Evolutionary conservation across 306 rosid genomes (phyloP).

Genomic region (Pyrus bretschneideri): DNA sequence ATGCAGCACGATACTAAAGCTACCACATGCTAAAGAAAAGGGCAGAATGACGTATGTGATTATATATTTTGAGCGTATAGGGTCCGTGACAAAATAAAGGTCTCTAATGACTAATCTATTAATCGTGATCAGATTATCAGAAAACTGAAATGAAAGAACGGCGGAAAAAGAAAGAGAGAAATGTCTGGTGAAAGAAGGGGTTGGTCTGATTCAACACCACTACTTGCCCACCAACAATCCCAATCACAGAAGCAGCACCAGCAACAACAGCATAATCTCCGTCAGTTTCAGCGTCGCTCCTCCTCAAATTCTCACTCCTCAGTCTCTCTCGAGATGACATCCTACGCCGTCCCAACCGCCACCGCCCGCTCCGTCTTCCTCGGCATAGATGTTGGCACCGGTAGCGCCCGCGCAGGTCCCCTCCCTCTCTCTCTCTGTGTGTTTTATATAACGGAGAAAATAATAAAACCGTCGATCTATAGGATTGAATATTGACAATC

Average conservation of each 20-base stretch:
- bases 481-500: not conserved
- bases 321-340: slow-evolving; percentile 43
- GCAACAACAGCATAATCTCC: not conserved
- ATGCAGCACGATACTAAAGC: too few species aligned
- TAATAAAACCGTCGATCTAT: not conserved
- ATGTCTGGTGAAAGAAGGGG: slow-evolving; percentile 30
- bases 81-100: too few species aligned
- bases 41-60: too few species aligned
- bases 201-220: slow-evolving; percentile 23
- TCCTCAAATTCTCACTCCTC: not conserved
- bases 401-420: slow-evolving; percentile 92
- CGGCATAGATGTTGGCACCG: slow-evolving; percentile 93
- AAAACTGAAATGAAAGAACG: not conserved
- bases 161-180: not conserved
- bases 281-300: not conserved
- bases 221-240: slow-evolving; percentile 20
- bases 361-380: slow-evolving; percentile 52
- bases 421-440: not conserved
- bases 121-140: not conserved
- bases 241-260: not conserved
- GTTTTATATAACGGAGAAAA: not conserved
- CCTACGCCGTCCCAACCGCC: slow-evolving; percentile 1
- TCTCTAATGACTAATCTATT: not conserved
- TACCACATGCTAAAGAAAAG: too few species aligned
- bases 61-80: too few species aligned